Conservation (phyloP, 257 asterid species). For the Thymus mandschuricus region DNA sequence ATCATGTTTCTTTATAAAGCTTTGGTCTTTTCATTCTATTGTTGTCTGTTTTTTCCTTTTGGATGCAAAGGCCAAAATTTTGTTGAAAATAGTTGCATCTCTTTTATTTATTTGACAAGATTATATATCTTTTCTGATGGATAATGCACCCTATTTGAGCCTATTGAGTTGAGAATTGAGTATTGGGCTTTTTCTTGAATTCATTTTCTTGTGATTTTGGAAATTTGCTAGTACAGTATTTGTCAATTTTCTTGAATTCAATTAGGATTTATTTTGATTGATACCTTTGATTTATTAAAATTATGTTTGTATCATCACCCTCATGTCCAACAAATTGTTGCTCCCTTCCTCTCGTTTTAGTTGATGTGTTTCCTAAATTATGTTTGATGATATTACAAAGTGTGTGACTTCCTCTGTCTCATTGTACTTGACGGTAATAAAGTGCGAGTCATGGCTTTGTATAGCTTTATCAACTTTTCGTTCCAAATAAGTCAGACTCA, state of each 20-base stretch:
- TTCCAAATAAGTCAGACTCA: background rate
- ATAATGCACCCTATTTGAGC: background rate
- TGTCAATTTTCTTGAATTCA: too few species aligned
- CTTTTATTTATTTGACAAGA: background rate
- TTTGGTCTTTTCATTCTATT: slow-evolving; percentile 14
- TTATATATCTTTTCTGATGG: background rate
- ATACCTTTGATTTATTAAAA: too few species aligned
- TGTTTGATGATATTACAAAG: too few species aligned
- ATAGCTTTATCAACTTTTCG: slow-evolving; percentile 4
- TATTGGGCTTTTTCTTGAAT: background rate
- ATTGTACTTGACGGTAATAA: background rate
- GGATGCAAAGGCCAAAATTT: slow-evolving; percentile 11
- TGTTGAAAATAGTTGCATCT: background rate
- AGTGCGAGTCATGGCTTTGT: background rate
- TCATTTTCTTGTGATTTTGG: background rate
- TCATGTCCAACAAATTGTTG: too few species aligned
- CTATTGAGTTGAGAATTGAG: too few species aligned
- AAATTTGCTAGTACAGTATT: background rate
- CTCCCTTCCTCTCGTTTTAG: too few species aligned
- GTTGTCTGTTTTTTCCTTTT: slow-evolving; percentile 10
- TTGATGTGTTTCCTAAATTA: too few species aligned
- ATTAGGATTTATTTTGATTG: too few species aligned
- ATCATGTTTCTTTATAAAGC: slow-evolving; percentile 15
- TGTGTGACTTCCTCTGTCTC: background rate
- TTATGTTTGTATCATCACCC: too few species aligned